phyloP scores from a whole-genome alignment of 345 rosid species.

The Triadica sebifera region DNA sequence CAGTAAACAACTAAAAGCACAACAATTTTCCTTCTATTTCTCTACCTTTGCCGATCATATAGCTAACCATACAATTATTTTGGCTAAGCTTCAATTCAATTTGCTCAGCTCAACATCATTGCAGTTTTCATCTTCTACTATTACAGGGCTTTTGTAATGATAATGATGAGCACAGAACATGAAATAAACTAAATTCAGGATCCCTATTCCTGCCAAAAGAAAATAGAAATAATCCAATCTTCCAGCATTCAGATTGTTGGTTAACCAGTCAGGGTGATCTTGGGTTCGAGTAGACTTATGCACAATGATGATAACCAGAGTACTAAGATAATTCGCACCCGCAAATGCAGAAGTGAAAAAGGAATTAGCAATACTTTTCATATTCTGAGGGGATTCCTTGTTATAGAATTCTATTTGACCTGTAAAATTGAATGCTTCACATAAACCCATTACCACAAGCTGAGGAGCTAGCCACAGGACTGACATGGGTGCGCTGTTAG shows the following conservation, averaged over 20 bases:
- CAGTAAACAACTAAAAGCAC: too few relatives aligned
- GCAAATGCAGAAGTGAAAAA: conserved; percentile 23
- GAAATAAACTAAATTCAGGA: conserved; percentile 27
- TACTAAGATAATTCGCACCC: conserved; percentile 22
- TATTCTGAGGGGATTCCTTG: conserved; percentile 41
- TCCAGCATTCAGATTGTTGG: conserved; percentile 31
- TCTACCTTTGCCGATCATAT: too few relatives aligned
- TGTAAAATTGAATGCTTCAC: conserved; percentile 28
- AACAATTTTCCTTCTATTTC: too few relatives aligned
- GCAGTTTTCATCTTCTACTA: not conserved
- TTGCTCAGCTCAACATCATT: conserved; percentile 14
- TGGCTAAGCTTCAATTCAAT: too few relatives aligned
- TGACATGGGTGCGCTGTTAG: conserved; percentile 23
- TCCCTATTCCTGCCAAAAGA: conserved; percentile 32
- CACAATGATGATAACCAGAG: conserved; percentile 16
- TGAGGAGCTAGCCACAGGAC: conserved; percentile 43
- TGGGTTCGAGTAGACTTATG: conserved; percentile 13
- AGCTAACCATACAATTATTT: too few relatives aligned
- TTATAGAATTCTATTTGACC: conserved; percentile 45
- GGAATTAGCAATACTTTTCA: conserved; percentile 41
- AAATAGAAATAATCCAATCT: conserved; percentile 39
- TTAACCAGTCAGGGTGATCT: conserved; percentile 25
- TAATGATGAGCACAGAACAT: conserved; percentile 26
- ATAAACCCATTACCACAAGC: conserved; percentile 31
- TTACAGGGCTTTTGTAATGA: conserved; percentile 18